Percentiles rank a stretch among this genome's conserved stretches.
These are phyloP conservation scores for Helianthus tuberosus DNA, from an alignment of 129 eudicot genomes.

Conservation along the genomic window DNA sequence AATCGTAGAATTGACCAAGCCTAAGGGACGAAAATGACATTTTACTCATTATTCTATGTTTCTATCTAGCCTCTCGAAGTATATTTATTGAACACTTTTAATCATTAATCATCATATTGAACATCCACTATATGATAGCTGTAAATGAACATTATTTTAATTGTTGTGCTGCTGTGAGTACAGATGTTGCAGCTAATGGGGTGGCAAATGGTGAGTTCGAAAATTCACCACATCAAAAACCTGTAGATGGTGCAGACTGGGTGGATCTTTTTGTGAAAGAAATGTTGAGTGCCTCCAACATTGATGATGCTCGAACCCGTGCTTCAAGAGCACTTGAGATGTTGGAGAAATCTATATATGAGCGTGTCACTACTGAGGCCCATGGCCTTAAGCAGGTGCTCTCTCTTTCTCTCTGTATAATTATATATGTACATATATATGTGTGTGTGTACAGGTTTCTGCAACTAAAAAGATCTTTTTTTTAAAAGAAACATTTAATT, in stretches of 20 bases:
- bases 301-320: slow-evolving; percentile 77
- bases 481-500: neutral
- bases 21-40: too few relatives aligned
- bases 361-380: slow-evolving; percentile 52
- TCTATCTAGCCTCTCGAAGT: neutral
- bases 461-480: neutral
- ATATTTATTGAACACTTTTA: neutral
- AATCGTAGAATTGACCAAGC: too few relatives aligned
- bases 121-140: neutral
- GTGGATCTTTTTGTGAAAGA: slow-evolving; percentile 83
- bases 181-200: slow-evolving; percentile 36
- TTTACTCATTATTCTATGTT: neutral
- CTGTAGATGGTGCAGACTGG: slow-evolving; percentile 81
- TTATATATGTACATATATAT: neutral
- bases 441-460: neutral
- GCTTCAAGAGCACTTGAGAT: slow-evolving; percentile 78
- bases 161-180: neutral
- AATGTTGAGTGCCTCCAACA: slow-evolving; percentile 57
- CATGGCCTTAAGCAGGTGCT: slow-evolving; percentile 70
- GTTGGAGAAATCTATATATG: slow-evolving; percentile 71
- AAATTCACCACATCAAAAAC: slow-evolving; percentile 42
- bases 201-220: slow-evolving; percentile 50
- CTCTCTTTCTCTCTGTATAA: slow-evolving; percentile 11
- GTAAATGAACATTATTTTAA: neutral
- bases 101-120: neutral